These are phyloP conservation scores for Ammopiptanthus mongolicus DNA, from an alignment of 306 rosid species.

Conservation along the genomic window DNA sequence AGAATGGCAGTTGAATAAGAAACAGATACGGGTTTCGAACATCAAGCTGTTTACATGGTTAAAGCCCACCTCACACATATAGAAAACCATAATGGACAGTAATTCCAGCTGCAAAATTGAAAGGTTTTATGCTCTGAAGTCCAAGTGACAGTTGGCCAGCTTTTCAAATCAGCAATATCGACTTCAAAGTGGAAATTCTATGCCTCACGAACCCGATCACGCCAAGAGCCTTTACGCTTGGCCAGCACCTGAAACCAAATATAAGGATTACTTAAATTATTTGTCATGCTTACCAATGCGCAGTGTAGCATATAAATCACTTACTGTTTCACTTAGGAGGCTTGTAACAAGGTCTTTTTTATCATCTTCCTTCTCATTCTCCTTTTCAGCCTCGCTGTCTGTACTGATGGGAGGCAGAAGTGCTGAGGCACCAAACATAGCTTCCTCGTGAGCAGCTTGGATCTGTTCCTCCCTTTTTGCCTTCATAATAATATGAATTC, in stretches of 20 bases:
- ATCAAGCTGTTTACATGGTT: background rate
- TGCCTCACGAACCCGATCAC: constrained; percentile 67
- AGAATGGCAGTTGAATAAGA: background rate
- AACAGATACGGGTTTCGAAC: background rate
- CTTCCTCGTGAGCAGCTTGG: constrained; percentile 88
- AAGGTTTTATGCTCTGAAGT: background rate
- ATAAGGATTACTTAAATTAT: constrained; percentile 3
- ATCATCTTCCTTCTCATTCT: constrained; percentile 38
- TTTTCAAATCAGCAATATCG: background rate
- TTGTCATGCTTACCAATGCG: background rate
- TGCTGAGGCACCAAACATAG: constrained; percentile 75
- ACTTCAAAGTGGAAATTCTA: constrained; percentile 19
- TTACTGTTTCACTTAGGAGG: constrained; percentile 80
- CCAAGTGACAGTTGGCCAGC: background rate
- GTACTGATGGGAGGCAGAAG: constrained; percentile 32
- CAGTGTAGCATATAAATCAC: background rate
- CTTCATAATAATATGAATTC: constrained; percentile 31
- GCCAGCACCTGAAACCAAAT: constrained; percentile 62
- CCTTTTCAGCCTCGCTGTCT: constrained; percentile 54
- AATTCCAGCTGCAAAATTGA: constrained; percentile 6
- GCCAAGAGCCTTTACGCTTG: constrained; percentile 85
- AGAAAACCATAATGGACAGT: background rate
- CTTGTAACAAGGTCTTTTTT: constrained; percentile 43
- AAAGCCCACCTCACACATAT: constrained; percentile 7
- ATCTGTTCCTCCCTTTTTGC: constrained; percentile 70